Base-by-base conservation (phyloP, 192 early-diverging fungal species). In the Linderina pennispora region DNA sequence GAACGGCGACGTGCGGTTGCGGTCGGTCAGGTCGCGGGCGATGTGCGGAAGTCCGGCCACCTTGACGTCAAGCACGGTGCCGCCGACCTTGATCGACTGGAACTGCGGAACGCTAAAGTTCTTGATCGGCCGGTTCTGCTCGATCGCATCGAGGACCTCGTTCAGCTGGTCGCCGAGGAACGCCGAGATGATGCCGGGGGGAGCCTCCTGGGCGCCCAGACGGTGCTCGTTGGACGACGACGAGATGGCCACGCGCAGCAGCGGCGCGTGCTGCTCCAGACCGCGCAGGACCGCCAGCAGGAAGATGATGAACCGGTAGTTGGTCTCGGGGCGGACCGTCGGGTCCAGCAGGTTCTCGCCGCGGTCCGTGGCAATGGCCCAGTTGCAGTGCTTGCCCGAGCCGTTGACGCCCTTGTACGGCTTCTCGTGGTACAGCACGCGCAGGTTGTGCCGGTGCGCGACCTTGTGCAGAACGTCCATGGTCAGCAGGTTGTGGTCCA, bases 391-490 rank as follows among this genome's bases (percentile, higher is more conserved):
- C 82, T 99, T 99, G 50, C 96, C 93, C 23, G 87, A 90, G 23
- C 96, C 96, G 77, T 99, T 99, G 72, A 99, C 78, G 50, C 96
- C 93, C 77, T 91, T 90, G 82, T 94, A 99, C 20, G 96, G 96
- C 77, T 99, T 99, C 81, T 99, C 96, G 82, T 99, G 96, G 86
- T 87, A 99, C 38, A 99, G 80, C 43, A 86, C 85, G 80, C 93
- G 92, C 64, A 99, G 82, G 75, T 89, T 89, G 83, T 99, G 89
- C 46, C 89, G 83, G 80, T 99, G 93, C 34, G 96, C 92, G 23
- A 98, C 91, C 75, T 87, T 88, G 83, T 94, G 90, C 50, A 97
- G 77, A 38, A 92, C 82, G 68, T 95, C 91, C 96, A 99, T 99
- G 57, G 89, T 87, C 55, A 95, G 77, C 70, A 99, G 63, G 78